Evolutionary conservation across 257 asterid genomes (phyloP), one percentile per base, ranked within the genome.

Genomic region (Cruciata laevipes): DNA sequence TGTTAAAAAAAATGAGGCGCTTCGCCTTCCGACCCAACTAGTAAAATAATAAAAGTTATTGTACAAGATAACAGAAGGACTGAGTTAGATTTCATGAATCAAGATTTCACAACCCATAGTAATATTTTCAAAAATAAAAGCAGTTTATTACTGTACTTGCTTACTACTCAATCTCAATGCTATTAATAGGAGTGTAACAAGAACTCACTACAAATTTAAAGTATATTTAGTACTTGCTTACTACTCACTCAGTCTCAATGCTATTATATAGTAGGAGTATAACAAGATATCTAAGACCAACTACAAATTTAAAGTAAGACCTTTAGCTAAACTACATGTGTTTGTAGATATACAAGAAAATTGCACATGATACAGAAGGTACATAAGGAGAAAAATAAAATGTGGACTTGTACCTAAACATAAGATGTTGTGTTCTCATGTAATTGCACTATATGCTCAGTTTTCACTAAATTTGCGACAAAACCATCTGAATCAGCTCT

Each of bases 401-500:
- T 65, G 55, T 49, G 23, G 60, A 72, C 23, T 61, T 27, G 60
- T 44, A 90, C 99, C 92, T 94, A 96, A 74, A 94, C 74, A 76
- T 87, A 90, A 68, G 99, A 88, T 70, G 96, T 91, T 65, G 83
- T 85, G 63, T 69, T 32, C 69, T 95, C 96, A 63, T 87, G 89
- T 71, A 77, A 65, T 76, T 85, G 91, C 38, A 94, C 63, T 69
- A 89, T 84, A 74, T 94, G 97, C 80, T 94, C 99, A 61, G 87
- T 83, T 85, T 94, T 97, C 74, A 90, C 93, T 70, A 94, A 94
- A 73, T 94, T 94, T 60, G 99, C 97, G 69, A 90, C 99, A 75
- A 76, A 90, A 63, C 99, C 97, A 83, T 94, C 97, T 73, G 88
- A 78, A 83, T 90, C 95, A 78, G 97, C 96, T 67, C 99, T 90